Evolutionary conservation across 768 basidiomycete species (phyloP), one percentile per base, ranked within the genome.

Genomic region (Suillus plorans): DNA sequence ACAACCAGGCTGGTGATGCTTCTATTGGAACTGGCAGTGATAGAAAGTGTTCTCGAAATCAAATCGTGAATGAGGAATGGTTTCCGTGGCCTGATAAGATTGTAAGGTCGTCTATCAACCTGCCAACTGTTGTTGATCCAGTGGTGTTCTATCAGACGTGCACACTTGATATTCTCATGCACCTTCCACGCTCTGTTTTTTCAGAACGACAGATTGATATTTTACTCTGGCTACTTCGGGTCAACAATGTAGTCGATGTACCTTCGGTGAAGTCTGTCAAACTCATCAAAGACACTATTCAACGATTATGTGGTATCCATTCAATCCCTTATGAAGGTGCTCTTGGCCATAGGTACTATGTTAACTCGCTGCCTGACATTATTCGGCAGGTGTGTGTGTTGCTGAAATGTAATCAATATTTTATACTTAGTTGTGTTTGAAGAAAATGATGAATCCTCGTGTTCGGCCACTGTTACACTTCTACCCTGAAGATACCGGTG

Each of bases 331-430:
- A 78, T 60, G 53, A 71, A 12, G 78, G 79, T 5, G 70, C 69
- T 0, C 67, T 77, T 25, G 78, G 77, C 0, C 71, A 79, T 62
- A 67, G 58, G 9, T 79, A 76, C 56, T 73, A 72, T 67, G 71
- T 76, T 5, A 80, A 79, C 61, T 67, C 62, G 25, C 49, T 80
- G 6, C 36, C 69, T 0, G 62, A 72, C 20, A 74, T 80, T 28
- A 71, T 79, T 39, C 69, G 72, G 1, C 79, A 77, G 70, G 77
- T 76, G 25, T n/a, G 55, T n/a, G n/a, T n/a, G n/a, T n/a, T n/a
- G n/a, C n/a, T n/a, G n/a, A n/a, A n/a, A n/a, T n/a, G n/a, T n/a
- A n/a, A n/a, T n/a, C n/a, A n/a, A n/a, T n/a, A n/a, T n/a, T n/a
- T n/a, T n/a, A n/a, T n/a, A n/a, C n/a, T n/a, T n/a, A n/a, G n/a